Conservation (phyloP, 345 rosid species). For the Citrus sinensis region DNA sequence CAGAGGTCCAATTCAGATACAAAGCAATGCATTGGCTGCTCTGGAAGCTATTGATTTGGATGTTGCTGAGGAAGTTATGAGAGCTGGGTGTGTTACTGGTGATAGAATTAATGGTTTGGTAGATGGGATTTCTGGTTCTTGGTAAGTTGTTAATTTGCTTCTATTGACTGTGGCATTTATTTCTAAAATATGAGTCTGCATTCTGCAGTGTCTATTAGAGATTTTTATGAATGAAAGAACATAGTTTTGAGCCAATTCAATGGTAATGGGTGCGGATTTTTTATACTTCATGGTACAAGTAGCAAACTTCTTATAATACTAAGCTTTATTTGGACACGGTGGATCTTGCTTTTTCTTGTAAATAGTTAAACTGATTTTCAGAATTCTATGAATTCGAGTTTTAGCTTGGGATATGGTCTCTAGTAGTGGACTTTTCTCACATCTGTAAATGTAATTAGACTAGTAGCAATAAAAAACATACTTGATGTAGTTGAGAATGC, state of each 20-base stretch:
- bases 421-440: background rate
- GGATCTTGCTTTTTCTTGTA: background rate
- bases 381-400: background rate
- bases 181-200: background rate
- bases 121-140: constrained; percentile 85
- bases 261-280: background rate
- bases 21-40: constrained; percentile 96
- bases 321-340: background rate
- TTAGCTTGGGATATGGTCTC: background rate
- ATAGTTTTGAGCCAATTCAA: background rate
- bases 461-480: too few relatives aligned
- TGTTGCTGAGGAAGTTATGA: constrained; percentile 83
- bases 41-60: constrained; percentile 85
- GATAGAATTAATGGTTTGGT: constrained; percentile 90
- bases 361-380: background rate
- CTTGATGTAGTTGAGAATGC: background rate
- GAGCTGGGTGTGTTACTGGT: constrained; percentile 87
- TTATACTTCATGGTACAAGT: background rate
- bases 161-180: background rate
- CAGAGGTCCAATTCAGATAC: constrained; percentile 94
- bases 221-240: background rate
- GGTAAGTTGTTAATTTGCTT: constrained; percentile 42
- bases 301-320: background rate
- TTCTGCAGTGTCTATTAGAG: too few relatives aligned
- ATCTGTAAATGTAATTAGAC: background rate